Conservation (phyloP, 2,329 filamentous ascomycete species). For the Nothophaeocryptopus gaeumannii region DNA sequence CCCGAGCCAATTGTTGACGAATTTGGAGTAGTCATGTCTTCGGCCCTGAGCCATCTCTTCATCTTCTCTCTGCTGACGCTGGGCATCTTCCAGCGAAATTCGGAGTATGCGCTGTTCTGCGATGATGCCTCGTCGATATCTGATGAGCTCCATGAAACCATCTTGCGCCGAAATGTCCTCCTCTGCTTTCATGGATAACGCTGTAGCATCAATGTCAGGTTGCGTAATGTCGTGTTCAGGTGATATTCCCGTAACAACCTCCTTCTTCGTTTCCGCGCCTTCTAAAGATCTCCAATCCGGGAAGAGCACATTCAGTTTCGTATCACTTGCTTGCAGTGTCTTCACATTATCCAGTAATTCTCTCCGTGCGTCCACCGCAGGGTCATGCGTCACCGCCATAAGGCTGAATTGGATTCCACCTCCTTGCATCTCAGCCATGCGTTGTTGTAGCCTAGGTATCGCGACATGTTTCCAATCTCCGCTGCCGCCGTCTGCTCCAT, state of each 20-base stretch:
- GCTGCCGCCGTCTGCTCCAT: constrained; percentile 38
- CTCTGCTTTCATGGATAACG: constrained; percentile 27
- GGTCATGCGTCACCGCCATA: constrained; percentile 69
- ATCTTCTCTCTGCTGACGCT: constrained; percentile 44
- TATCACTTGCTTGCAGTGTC: constrained; percentile 41
- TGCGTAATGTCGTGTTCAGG: constrained; percentile 27
- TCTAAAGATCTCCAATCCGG: constrained; percentile 46
- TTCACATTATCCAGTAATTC: constrained; percentile 46
- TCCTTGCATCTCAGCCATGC: constrained; percentile 66
- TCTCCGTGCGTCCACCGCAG: constrained; percentile 50
- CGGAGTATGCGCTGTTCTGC: constrained; percentile 38
- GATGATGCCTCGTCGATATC: constrained; percentile 42
- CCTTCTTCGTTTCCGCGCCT: constrained; percentile 23
- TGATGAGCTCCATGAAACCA: constrained; percentile 33
- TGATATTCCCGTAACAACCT: constrained; percentile 20
- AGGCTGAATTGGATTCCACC: constrained; percentile 72
- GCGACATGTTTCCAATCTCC: constrained; percentile 67
- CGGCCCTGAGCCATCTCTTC: constrained; percentile 54
- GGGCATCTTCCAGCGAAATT: constrained; percentile 19
- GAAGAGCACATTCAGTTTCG: constrained; percentile 39
- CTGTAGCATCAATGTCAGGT: constrained; percentile 36
- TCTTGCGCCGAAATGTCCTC: constrained; percentile 26
- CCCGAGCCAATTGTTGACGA: constrained; percentile 66
- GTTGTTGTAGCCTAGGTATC: constrained; percentile 60
- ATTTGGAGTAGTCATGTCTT: constrained; percentile 60